A percentile compares a stretch with the other conserved stretches of the same genome.
Conservation (phyloP, 164 flowering plant genomes). For the Vitis riparia region DNA sequence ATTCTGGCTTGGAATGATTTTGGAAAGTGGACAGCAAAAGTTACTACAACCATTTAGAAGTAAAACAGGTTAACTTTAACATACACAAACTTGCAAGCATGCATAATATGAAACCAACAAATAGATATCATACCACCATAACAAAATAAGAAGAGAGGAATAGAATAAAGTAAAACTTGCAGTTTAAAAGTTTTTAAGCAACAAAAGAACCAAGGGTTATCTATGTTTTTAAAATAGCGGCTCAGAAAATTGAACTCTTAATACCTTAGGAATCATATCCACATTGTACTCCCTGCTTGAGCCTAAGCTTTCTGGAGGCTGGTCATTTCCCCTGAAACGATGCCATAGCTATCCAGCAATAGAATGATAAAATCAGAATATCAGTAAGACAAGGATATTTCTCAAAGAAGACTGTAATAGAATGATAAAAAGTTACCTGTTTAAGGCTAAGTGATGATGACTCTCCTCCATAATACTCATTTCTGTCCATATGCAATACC, state of each 20-base stretch:
- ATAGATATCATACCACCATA: not conserved
- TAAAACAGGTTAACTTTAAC: not conserved
- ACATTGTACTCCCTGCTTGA: conserved; percentile 88
- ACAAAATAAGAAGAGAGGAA: not conserved
- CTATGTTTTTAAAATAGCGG: not conserved
- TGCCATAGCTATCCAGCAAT: conserved; percentile 70
- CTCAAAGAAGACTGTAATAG: not conserved
- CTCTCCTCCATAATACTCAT: conserved; percentile 92
- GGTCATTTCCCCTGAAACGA: conserved; percentile 68
- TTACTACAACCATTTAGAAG: not conserved
- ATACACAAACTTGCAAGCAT: not conserved
- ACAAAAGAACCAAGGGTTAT: not conserved
- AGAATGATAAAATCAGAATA: not conserved
- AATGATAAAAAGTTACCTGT: conserved; percentile 46
- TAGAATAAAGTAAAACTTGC: not conserved
- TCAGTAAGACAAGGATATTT: not conserved
- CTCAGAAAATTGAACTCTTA: not conserved
- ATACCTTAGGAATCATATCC: conserved; percentile 95
- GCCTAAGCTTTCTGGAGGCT: conserved; percentile 71
- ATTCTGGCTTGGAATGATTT: not conserved
- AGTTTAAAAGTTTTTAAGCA: not conserved
- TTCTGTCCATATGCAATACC: conserved; percentile 93
- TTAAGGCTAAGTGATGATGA: conserved; percentile 74
- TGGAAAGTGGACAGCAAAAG: not conserved
- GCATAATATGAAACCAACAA: not conserved